A percentile compares a stretch with the other conserved stretches of the same genome.
phyloP scores from a whole-genome alignment of 1,284 basidiomycete species.

The Phlebopus sp. region DNA sequence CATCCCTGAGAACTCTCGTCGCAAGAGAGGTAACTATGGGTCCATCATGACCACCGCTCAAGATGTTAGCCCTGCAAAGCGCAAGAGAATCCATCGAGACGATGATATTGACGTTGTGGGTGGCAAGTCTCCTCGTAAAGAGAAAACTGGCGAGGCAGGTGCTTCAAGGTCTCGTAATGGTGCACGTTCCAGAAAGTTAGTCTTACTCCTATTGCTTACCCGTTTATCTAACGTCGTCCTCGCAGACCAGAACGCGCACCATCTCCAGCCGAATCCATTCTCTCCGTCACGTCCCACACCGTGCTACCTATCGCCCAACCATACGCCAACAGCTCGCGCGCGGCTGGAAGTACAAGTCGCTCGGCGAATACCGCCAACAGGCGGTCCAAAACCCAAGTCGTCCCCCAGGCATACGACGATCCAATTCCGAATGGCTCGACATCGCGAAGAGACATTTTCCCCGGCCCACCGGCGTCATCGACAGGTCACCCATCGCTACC shows the following conservation, averaged over 20 bases:
- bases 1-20: conserved; percentile 56
- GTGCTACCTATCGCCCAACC: conserved; percentile 29
- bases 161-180: conserved; percentile 47
- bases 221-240: conserved; percentile 8
- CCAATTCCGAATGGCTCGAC: conserved; percentile 19
- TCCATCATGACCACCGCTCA: conserved; percentile 46
- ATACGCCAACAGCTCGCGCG: conserved; percentile 28
- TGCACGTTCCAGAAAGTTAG: conserved; percentile 58
- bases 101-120: conserved; percentile 53
- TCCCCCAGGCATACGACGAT: conserved; percentile 30
- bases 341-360: conserved; percentile 33
- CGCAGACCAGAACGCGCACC: conserved; percentile 55
- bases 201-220: conserved; percentile 14
- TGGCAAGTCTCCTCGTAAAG: conserved; percentile 43
- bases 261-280: conserved; percentile 70
- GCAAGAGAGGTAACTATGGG: conserved; percentile 48
- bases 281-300: conserved; percentile 63
- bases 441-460: conserved; percentile 34
- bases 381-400: conserved; percentile 31
- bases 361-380: conserved; percentile 34
- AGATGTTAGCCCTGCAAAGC: conserved; percentile 56
- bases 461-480: conserved; percentile 38
- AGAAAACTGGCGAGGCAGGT: conserved; percentile 39
- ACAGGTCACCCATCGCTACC: conserved; percentile 42
- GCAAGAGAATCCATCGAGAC: conserved; percentile 54